Base-by-base conservation (phyloP, 306 rosid species). In the Casuarina equisetifolia region DNA sequence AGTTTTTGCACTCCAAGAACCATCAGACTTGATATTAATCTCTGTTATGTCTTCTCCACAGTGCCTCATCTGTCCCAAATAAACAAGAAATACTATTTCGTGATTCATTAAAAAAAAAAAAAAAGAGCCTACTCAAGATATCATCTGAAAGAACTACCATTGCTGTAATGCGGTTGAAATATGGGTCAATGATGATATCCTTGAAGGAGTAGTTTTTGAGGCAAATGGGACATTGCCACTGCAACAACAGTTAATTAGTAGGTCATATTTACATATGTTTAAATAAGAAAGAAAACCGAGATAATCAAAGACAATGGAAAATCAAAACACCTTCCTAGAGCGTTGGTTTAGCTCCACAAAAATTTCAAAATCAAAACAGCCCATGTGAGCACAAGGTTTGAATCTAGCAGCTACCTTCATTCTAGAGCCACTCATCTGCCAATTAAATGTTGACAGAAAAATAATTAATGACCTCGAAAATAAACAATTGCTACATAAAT, bases 171-270 rank as follows among this genome's bases (percentile, higher is more conserved):
- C 94, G 86, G 73, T 91, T 96, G 86, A 96, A 96, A 87, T 96
- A 96, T 36, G 99, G 99, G 82, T 96, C 99, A 67, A 91, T 78
- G 44, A 96, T 86, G 76, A 96, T 69, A 81, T 91, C 83, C 90
- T 96, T 98, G 90, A 96, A 76, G 5, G 97, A 79, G 59, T 91
- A 96, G 81, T 96, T 96, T 85, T 91, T 92, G 46, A 96, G 91
- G 84, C 99, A 96, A 66, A 89, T 82, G 32, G 99, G 99, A 76
- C 99, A 96, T 58, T 96, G 99, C 99, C 99, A 96, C 99, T 96
- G 98, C 93, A 92, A 79, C 74, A 59, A 89, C 53, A 86, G 84
- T 81, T 40, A 66, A 67, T 67, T 67, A 67, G 2, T 38, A 67
- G 49, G 25, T 42, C 50, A 67, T 42, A 17, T 40, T n/a, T 67